phyloP scores from a whole-genome alignment of 805 yeast species.

The Myxozyma neglecta region DNA sequence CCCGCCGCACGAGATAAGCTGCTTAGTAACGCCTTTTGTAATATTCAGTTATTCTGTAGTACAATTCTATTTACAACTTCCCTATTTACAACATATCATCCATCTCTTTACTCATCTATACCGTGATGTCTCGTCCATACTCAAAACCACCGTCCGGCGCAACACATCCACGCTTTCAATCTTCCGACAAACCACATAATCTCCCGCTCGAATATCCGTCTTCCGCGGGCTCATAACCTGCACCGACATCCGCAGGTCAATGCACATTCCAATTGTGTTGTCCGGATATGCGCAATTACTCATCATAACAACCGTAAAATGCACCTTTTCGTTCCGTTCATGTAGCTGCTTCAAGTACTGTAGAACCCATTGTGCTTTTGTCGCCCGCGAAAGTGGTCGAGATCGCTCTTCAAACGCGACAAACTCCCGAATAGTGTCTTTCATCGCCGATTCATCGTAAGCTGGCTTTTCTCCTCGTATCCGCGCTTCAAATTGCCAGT shows the following conservation, averaged over 20 bases:
- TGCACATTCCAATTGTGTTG: constrained; percentile 5
- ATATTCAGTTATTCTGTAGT: no score
- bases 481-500: constrained; percentile 64
- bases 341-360: not conserved
- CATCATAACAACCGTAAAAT: constrained; percentile 9
- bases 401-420: not conserved
- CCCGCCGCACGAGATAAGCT: no score
- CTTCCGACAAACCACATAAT: constrained; percentile 32
- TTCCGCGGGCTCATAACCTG: not conserved
- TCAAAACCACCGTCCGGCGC: not conserved
- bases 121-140: constrained; percentile 2
- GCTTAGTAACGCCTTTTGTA: no score
- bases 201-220: constrained; percentile 10
- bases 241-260: constrained; percentile 15
- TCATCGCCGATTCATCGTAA: constrained; percentile 15
- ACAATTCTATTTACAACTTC: no score
- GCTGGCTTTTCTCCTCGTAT: constrained; percentile 36
- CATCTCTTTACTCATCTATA: not conserved
- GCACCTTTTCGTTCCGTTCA: not conserved
- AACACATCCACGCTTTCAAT: constrained; percentile 11
- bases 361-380: not conserved
- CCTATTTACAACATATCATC: not conserved
- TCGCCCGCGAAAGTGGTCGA: not conserved
- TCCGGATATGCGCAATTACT: constrained; percentile 10
- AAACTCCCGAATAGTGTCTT: not conserved